phyloP scores from a whole-genome alignment of 345 rosid species.

The Limnanthes douglasii region DNA sequence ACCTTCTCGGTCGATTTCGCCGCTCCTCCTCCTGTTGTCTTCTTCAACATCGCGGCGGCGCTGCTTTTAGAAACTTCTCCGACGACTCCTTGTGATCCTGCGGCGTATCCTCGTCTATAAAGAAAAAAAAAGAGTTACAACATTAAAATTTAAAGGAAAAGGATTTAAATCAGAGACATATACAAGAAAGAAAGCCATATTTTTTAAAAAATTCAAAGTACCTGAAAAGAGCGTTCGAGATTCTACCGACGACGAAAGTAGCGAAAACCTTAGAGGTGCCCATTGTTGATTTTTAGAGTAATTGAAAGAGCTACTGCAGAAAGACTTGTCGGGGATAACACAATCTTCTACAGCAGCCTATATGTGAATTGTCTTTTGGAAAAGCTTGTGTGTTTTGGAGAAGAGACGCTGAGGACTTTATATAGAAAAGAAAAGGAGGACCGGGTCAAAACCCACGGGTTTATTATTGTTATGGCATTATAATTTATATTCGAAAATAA shows the following conservation, averaged over 20 bases:
- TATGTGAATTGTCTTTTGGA: too few relatives aligned
- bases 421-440: too few relatives aligned
- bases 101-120: slow-evolving; percentile 15
- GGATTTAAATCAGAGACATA: slow-evolving; percentile 2
- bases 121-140: neutral
- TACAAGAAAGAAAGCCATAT: neutral
- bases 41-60: slow-evolving; percentile 12
- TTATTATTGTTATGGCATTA: too few relatives aligned
- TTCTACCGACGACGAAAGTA: slow-evolving; percentile 1
- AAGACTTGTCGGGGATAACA: too few relatives aligned
- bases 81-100: slow-evolving; percentile 13
- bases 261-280: slow-evolving; percentile 12
- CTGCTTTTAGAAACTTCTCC: slow-evolving; percentile 12
- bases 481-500: too few relatives aligned
- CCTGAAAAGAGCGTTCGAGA: slow-evolving; percentile 19
- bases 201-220: slow-evolving; percentile 1
- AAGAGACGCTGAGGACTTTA: too few relatives aligned
- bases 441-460: too few relatives aligned
- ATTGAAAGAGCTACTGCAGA: too few relatives aligned
- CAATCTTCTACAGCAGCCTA: too few relatives aligned
- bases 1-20: slow-evolving; percentile 25
- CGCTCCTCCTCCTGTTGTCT: slow-evolving; percentile 28
- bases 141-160: slow-evolving; percentile 1
- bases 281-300: too few relatives aligned
- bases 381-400: too few relatives aligned